Conservation (phyloP, 768 basidiomycete species). For the Naganishia antarctica region DNA sequence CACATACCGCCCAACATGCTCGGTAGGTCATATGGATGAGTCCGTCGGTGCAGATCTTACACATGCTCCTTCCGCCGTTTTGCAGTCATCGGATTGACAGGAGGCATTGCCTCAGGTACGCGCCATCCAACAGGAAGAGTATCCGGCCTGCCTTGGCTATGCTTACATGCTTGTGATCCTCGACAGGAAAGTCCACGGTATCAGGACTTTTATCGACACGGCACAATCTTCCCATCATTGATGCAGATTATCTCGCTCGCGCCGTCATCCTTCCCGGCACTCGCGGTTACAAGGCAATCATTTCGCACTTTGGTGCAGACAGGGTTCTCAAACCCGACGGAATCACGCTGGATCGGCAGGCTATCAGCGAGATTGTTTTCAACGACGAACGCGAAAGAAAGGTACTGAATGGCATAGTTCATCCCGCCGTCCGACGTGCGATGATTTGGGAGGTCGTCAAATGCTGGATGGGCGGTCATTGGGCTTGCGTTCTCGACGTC, state of each 20-base stretch:
- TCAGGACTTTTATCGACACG: conserved; percentile 62
- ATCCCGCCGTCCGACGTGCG: conserved; percentile 79
- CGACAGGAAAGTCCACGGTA: conserved; percentile 80
- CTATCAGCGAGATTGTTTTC: conserved; percentile 80
- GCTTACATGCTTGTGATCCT: too few relatives aligned
- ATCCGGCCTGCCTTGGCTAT: background rate
- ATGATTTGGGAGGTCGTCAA: conserved; percentile 66
- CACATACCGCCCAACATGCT: too few relatives aligned
- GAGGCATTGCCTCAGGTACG: conserved; percentile 76
- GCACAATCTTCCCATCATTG: conserved; percentile 73
- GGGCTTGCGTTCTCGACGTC: conserved; percentile 78
- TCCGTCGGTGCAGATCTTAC: background rate
- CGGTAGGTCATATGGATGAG: background rate
- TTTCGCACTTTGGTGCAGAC: conserved; percentile 63
- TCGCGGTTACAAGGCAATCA: conserved; percentile 63
- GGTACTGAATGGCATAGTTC: conserved; percentile 75
- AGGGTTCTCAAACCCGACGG: conserved; percentile 64
- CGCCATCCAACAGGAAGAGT: too few relatives aligned
- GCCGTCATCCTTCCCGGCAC: conserved; percentile 80
- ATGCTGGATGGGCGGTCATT: conserved; percentile 72
- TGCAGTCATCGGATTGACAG: conserved; percentile 86
- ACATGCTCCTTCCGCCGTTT: background rate
- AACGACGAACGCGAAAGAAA: conserved; percentile 65
- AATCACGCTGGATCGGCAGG: conserved; percentile 66
- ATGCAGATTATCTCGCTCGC: conserved; percentile 85